A percentile compares a stretch with the other conserved stretches of the same genome.
Evolutionary conservation across 1,284 basidiomycete species (phyloP).

Genomic region (Papiliotrema laurentii): DNA sequence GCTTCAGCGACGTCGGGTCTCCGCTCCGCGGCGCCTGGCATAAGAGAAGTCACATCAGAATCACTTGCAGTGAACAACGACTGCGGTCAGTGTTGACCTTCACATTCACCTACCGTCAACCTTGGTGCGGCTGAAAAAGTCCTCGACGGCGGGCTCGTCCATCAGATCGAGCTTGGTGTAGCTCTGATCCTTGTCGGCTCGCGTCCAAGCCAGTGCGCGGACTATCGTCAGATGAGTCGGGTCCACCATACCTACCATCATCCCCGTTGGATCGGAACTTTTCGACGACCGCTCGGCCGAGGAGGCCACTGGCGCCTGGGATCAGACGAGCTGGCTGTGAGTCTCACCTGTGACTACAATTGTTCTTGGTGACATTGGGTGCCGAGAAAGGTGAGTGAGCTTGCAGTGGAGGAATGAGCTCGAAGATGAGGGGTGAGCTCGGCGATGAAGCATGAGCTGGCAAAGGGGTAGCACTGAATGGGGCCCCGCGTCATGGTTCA

Average conservation of each 20-base stretch:
- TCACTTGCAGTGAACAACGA: slow-evolving; percentile 49
- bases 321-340: slow-evolving; percentile 1
- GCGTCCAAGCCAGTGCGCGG: slow-evolving; percentile 46
- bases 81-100: slow-evolving; percentile 12
- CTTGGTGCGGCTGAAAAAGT: slow-evolving; percentile 40
- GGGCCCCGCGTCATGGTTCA: no score
- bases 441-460: no score
- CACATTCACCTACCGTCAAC: slow-evolving; percentile 37
- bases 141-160: slow-evolving; percentile 43
- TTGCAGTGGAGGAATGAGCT: no score
- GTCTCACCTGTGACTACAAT: not conserved
- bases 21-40: slow-evolving; percentile 50
- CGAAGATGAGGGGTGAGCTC: no score
- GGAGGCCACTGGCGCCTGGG: slow-evolving; percentile 52
- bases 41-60: no score
- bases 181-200: slow-evolving; percentile 30
- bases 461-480: no score
- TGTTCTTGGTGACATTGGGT: no score
- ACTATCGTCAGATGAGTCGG: slow-evolving; percentile 21
- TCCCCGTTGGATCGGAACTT: slow-evolving; percentile 32
- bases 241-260: slow-evolving; percentile 12
- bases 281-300: slow-evolving; percentile 49
- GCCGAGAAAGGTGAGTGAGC: no score
- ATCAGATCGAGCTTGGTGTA: slow-evolving; percentile 51
- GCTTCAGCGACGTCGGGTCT: slow-evolving; percentile 47